A percentile compares a stretch with the other conserved stretches of the same genome.
Conservation (phyloP, 2,329 filamentous ascomycete genomes). For the Penicillium olsonii region DNA sequence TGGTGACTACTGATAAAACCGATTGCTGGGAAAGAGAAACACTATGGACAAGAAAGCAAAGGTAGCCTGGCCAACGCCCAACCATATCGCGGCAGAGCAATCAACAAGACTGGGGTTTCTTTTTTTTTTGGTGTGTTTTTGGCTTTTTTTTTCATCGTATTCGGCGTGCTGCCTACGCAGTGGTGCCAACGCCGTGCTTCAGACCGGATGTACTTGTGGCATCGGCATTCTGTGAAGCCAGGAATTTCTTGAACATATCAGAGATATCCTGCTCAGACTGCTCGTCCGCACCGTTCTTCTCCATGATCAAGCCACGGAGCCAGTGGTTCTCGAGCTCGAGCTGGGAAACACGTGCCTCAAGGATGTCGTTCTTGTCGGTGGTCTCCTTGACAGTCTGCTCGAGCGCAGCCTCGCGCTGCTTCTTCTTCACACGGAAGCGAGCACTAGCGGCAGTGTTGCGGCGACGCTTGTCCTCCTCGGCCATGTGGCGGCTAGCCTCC, state of each 20-base stretch:
- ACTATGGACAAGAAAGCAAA: conserved; percentile 25
- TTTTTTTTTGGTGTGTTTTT: conserved; percentile 16
- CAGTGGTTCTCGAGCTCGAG: conserved; percentile 81
- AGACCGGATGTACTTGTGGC: conserved; percentile 31
- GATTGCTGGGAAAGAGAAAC: conserved; percentile 17
- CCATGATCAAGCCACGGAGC: conserved; percentile 76
- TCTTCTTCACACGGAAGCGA: conserved; percentile 95
- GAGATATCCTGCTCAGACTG: conserved; percentile 49
- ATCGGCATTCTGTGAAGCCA: conserved; percentile 37
- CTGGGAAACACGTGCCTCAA: conserved; percentile 73
- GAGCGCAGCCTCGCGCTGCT: conserved; percentile 84
- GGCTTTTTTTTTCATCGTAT: conserved; percentile 10
- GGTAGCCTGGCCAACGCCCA: conserved; percentile 2
- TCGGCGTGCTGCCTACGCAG: conserved; percentile 9
- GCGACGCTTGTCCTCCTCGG: conserved; percentile 87
- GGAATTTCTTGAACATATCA: conserved; percentile 44
- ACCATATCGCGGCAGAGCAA: conserved; percentile 11
- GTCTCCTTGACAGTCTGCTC: conserved; percentile 82
- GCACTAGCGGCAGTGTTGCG: conserved; percentile 87
- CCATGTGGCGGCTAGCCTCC: conserved; percentile 70
- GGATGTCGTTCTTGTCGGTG: conserved; percentile 71
- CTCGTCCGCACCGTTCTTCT: conserved; percentile 63
- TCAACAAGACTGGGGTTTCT: conserved; percentile 17
- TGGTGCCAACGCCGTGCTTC: conserved; percentile 37
- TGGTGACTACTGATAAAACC: conserved; percentile 10